Conservation (phyloP, 495 filamentous ascomycete genomes). For the Ascodesmis nigricans region DNA sequence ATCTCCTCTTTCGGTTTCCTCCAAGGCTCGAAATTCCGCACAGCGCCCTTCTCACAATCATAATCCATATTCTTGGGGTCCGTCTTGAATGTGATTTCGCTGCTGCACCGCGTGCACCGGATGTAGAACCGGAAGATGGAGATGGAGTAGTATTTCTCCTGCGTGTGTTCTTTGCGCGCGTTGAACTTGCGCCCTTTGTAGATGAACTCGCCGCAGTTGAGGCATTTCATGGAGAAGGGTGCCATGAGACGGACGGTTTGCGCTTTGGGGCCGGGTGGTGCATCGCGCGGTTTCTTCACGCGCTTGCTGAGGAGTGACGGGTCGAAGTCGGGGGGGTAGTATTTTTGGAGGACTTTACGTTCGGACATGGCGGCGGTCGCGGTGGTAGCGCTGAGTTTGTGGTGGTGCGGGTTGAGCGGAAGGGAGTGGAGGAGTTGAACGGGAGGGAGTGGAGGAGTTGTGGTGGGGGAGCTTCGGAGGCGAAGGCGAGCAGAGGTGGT, state of each 20-base stretch:
- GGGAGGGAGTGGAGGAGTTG: no score
- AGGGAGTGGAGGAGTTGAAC: no score
- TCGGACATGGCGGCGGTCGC: slow-evolving; percentile 51
- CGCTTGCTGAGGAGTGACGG: slow-evolving; percentile 62
- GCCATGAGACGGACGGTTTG: slow-evolving; percentile 93
- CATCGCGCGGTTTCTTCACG: slow-evolving; percentile 43
- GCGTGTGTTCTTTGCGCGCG: slow-evolving; percentile 80
- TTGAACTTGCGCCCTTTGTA: slow-evolving; percentile 96
- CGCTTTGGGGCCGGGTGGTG: slow-evolving; percentile 52
- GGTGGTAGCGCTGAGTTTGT: slow-evolving; percentile 1
- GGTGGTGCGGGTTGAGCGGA: no score
- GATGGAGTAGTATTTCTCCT: slow-evolving; percentile 77
- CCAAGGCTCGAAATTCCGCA: slow-evolving; percentile 89
- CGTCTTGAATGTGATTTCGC: slow-evolving; percentile 84
- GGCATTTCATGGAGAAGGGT: slow-evolving; percentile 87
- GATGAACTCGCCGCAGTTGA: slow-evolving; percentile 82
- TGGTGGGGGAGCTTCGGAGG: no score
- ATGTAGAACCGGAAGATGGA: slow-evolving; percentile 90
- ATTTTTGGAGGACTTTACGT: slow-evolving; percentile 56
- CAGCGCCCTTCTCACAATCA: slow-evolving; percentile 62
- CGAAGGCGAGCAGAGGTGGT: no score
- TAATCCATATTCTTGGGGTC: slow-evolving; percentile 94
- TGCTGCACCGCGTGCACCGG: slow-evolving; percentile 69
- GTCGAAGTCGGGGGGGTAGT: slow-evolving; percentile 91
- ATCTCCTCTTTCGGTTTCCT: slow-evolving; percentile 34